A percentile compares a stretch with the other conserved stretches of the same genome.
Conservation (phyloP, 148 eudicot genomes). For the Bassia scoparia region DNA sequence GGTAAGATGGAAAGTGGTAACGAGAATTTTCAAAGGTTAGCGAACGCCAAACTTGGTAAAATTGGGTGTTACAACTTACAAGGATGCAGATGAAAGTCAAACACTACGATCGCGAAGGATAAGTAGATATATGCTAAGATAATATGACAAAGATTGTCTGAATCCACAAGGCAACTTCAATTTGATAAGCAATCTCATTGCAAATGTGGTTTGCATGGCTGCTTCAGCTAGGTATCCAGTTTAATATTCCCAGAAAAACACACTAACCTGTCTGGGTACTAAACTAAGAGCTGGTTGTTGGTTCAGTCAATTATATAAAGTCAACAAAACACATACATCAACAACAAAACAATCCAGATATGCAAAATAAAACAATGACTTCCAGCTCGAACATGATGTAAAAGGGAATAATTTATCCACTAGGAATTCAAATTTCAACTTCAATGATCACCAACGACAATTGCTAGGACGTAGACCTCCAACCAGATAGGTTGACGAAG, state of each 20-base stretch:
- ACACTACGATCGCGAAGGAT: not conserved
- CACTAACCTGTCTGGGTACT: slow-evolving; percentile 13
- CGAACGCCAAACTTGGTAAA: not conserved
- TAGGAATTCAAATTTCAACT: slow-evolving; percentile 17
- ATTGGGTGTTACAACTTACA: not conserved
- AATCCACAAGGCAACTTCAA: slow-evolving; percentile 14
- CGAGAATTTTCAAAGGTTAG: not conserved
- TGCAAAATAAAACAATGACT: slow-evolving; percentile 20
- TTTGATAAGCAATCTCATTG: not conserved
- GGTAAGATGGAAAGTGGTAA: not conserved
- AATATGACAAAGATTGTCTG: slow-evolving; percentile 4
- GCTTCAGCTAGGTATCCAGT: slow-evolving; percentile 11
- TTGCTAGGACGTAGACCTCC: slow-evolving; percentile 19
- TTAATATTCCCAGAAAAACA: slow-evolving; percentile 12
- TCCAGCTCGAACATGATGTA: slow-evolving; percentile 20
- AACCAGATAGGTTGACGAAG: slow-evolving; percentile 6
- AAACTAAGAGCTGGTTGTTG: slow-evolving; percentile 21
- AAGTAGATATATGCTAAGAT: not conserved
- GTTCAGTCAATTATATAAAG: slow-evolving; percentile 23
- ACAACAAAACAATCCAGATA: too few relatives aligned
- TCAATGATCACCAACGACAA: slow-evolving; percentile 11
- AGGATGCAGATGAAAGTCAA: not conserved
- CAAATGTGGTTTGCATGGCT: not conserved
- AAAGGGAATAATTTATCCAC: slow-evolving; percentile 3
- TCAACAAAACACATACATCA: not conserved